These are phyloP conservation scores for Meyerozyma sp. DNA, from an alignment of 1,139 yeast species.

Conservation along the genomic window DNA sequence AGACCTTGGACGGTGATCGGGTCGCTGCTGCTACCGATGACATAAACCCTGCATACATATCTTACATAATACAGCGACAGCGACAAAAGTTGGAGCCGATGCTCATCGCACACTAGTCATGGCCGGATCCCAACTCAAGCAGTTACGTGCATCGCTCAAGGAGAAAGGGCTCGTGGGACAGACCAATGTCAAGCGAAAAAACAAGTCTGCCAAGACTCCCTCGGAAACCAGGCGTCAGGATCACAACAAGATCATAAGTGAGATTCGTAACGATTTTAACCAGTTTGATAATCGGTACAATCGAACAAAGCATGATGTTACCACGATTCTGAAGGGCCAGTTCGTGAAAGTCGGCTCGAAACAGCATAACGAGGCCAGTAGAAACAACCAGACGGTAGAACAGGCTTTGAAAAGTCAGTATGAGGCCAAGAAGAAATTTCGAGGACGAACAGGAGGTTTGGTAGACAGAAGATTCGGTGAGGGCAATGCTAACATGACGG, in stretches of 20 bases:
- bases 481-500: conserved; percentile 59
- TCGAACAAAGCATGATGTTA: conserved; percentile 62
- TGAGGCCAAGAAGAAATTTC: conserved; percentile 53
- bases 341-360: conserved; percentile 54
- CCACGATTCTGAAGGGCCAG: conserved; percentile 48
- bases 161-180: conserved; percentile 81
- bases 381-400: conserved; percentile 70
- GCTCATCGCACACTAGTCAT: conserved; percentile 22
- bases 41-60: not conserved
- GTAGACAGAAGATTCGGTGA: conserved; percentile 93
- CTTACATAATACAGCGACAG: not conserved
- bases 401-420: conserved; percentile 66
- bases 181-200: conserved; percentile 54
- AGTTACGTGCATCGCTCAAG: conserved; percentile 70
- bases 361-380: conserved; percentile 34
- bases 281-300: conserved; percentile 80
- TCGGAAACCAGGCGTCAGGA: conserved; percentile 68
- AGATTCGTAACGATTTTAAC: conserved; percentile 77
- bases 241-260: conserved; percentile 46
- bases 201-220: conserved; percentile 52
- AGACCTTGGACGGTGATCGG: conserved; percentile 15
- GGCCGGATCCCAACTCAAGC: conserved; percentile 91
- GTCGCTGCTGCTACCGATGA: not conserved
- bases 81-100: not conserved
- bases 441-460: conserved; percentile 73